phyloP scores from a whole-genome alignment of 495 filamentous ascomycete species.

The Trypethelium eluteriae region DNA sequence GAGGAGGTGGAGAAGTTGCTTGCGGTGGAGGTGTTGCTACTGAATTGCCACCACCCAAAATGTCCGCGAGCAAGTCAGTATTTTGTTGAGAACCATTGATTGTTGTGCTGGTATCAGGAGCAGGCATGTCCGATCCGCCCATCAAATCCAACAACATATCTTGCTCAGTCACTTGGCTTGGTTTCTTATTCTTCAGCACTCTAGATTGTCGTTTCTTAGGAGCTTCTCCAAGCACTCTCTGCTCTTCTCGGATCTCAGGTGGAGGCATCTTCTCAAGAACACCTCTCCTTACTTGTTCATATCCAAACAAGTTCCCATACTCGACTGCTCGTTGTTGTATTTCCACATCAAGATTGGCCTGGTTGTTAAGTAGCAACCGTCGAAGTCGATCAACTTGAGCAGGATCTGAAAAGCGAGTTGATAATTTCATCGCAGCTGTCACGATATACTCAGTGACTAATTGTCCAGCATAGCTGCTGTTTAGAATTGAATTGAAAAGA shows the following conservation, averaged over 20 bases:
- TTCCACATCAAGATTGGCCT: constrained; percentile 82
- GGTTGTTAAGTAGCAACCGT: constrained; percentile 64
- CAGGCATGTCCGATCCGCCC: constrained; percentile 64
- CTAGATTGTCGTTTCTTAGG: constrained; percentile 72
- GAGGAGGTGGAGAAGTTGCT: constrained; percentile 45
- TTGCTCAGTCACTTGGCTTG: constrained; percentile 72
- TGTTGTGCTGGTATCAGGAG: constrained; percentile 42
- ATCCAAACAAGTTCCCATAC: constrained; percentile 85
- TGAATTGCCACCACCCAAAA: constrained; percentile 55
- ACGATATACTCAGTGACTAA: constrained; percentile 90
- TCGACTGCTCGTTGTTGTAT: constrained; percentile 93
- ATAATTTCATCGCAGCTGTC: constrained; percentile 91
- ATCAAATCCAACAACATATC: constrained; percentile 89
- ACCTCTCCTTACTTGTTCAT: constrained; percentile 77
- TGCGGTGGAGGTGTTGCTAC: constrained; percentile 40
- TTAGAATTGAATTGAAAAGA: constrained; percentile 80
- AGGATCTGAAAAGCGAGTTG: constrained; percentile 73
- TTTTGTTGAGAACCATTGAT: constrained; percentile 60
- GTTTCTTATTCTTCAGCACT: constrained; percentile 63
- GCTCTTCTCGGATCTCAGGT: constrained; percentile 91
- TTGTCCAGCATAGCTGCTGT: constrained; percentile 85
- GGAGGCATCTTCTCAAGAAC: constrained; percentile 96
- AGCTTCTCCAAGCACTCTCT: constrained; percentile 79
- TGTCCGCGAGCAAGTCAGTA: constrained; percentile 80
- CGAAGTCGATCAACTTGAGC: constrained; percentile 78